Percentiles rank a stretch among this genome's conserved stretches.
phyloP scores from a whole-genome alignment of 2,329 filamentous ascomycete species.

The Alternaria panax region DNA sequence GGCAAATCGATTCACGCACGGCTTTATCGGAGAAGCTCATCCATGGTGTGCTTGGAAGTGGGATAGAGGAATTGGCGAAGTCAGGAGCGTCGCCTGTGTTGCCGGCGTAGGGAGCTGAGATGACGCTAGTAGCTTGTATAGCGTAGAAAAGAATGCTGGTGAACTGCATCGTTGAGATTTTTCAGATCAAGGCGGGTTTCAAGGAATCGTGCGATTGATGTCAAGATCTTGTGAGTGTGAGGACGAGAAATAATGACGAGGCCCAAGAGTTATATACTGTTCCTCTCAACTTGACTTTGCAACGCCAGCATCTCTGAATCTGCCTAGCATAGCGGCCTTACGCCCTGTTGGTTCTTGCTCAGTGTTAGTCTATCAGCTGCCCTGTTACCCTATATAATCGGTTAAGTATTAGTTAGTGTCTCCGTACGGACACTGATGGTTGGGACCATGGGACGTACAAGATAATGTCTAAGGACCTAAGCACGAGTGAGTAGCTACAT shows the following conservation, averaged over 20 bases:
- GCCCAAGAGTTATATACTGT: background rate
- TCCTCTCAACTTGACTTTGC: background rate
- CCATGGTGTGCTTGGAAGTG: conserved; percentile 2
- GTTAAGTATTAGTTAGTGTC: background rate
- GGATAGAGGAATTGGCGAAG: background rate
- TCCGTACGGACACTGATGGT: no score
- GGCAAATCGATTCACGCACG: background rate
- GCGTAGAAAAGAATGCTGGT: background rate
- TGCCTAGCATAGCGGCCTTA: background rate
- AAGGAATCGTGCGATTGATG: background rate
- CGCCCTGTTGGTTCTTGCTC: background rate
- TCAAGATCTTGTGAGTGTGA: no score
- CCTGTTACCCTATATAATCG: background rate
- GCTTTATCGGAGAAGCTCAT: background rate
- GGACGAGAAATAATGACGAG: background rate
- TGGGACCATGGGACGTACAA: no score
- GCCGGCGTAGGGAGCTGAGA: background rate
- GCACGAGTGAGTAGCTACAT: background rate
- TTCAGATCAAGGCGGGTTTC: background rate
- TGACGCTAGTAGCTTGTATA: background rate
- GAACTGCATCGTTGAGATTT: background rate
- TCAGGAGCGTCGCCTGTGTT: background rate
- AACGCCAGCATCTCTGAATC: background rate
- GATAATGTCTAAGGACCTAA: no score
- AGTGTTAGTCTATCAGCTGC: background rate